These are phyloP conservation scores for Phellopilus nigrolimitatus DNA, from an alignment of 1,284 basidiomycete genomes.

Conservation along the genomic window DNA sequence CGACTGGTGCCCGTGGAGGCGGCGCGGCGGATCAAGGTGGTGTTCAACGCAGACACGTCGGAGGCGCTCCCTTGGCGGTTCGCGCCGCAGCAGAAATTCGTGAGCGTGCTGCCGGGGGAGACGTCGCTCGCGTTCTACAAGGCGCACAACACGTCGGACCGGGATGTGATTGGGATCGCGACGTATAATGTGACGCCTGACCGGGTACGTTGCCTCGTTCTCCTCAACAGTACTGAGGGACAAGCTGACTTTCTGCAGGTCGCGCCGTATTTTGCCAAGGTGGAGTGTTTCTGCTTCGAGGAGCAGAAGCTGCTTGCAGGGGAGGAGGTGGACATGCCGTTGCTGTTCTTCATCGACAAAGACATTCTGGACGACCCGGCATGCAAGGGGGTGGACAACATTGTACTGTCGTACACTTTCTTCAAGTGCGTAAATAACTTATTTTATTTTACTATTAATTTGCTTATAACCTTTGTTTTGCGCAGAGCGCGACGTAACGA, in stretches of 20 bases:
- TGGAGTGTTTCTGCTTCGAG: slow-evolving; percentile 99
- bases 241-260: slow-evolving; percentile 48
- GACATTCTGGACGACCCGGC: slow-evolving; percentile 91
- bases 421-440: slow-evolving; percentile 71
- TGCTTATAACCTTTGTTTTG: slow-evolving; percentile 9
- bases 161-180: slow-evolving; percentile 96
- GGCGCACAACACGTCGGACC: slow-evolving; percentile 80
- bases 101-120: slow-evolving; percentile 92
- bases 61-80: slow-evolving; percentile 94
- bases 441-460: slow-evolving; percentile 3
- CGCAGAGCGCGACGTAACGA: slow-evolving; percentile 74
- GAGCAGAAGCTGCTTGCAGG: slow-evolving; percentile 94
- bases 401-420: slow-evolving; percentile 96
- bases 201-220: slow-evolving; percentile 50
- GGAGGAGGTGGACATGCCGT: slow-evolving; percentile 97
- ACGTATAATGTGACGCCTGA: slow-evolving; percentile 97
- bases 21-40: slow-evolving; percentile 80
- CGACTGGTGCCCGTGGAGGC: slow-evolving; percentile 74
- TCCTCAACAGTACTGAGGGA: not conserved
- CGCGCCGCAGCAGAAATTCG: slow-evolving; percentile 84
- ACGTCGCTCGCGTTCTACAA: slow-evolving; percentile 96
- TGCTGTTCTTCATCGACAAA: slow-evolving; percentile 98
- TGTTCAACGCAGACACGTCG: slow-evolving; percentile 90
- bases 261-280: slow-evolving; percentile 98
- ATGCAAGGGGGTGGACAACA: slow-evolving; percentile 82